These are phyloP conservation scores for Periconia sp. DNA, from an alignment of 2,329 filamentous ascomycete species.

Conservation along the genomic window DNA sequence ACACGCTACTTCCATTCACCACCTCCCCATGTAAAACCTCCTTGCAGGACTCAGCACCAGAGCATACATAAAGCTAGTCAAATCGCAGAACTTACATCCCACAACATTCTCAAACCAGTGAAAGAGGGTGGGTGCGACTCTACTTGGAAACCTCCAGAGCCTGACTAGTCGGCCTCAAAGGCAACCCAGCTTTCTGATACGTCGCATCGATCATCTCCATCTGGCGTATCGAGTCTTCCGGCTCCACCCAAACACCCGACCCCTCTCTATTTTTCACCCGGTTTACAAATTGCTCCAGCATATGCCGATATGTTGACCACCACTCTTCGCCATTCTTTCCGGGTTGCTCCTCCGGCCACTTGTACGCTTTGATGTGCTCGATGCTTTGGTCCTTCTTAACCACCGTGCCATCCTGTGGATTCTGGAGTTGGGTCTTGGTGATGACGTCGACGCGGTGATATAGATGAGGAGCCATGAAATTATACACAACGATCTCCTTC, in stretches of 20 bases:
- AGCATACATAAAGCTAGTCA: too few relatives aligned
- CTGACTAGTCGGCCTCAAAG: conserved; percentile 22
- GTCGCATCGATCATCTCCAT: conserved; percentile 40
- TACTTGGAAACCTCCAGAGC: conserved; percentile 20
- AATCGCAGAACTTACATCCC: too few relatives aligned
- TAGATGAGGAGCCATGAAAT: conserved; percentile 22
- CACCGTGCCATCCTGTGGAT: conserved; percentile 6
- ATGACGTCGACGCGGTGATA: conserved; percentile 26
- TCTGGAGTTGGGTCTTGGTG: conserved; percentile 3
- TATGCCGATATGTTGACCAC: conserved; percentile 38
- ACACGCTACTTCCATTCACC: not conserved
- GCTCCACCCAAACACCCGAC: conserved; percentile 28
- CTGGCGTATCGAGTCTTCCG: conserved; percentile 38
- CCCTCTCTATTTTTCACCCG: conserved; percentile 29
- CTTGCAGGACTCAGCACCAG: too few relatives aligned
- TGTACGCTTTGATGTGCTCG: conserved; percentile 13
- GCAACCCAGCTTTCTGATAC: conserved; percentile 35
- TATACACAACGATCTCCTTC: conserved; percentile 15
- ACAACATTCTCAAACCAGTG: not conserved
- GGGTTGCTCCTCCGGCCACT: conserved; percentile 33
- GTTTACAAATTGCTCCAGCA: conserved; percentile 40
- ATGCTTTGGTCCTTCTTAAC: conserved; percentile 5
- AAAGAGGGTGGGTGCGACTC: not conserved
- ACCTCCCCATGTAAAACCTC: too few relatives aligned
- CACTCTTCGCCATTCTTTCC: conserved; percentile 16